Base-by-base conservation (phyloP, 805 yeast genomes). In the Hemisphaericaspora nanyangensis region DNA sequence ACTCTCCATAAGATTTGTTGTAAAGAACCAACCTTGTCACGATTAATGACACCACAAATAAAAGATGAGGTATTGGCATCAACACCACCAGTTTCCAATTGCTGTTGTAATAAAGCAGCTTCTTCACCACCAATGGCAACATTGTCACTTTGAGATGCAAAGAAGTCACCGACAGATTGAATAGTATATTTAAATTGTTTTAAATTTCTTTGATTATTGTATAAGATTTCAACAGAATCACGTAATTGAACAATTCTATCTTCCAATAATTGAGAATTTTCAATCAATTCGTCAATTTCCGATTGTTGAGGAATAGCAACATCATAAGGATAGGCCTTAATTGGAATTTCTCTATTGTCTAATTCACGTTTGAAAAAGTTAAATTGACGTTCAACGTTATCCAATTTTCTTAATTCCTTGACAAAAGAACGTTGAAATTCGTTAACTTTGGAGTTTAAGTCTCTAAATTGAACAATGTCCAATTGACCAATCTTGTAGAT, bases 371-470 rank as follows among this genome's bases (percentile, higher is more conserved):
- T 70, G 50, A 69, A 62, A 47, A 58, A 65, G 29, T 56, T 54
- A 49, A 56, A 74, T 60, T 91, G 98, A 45, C 97, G 81, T 60
- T 89, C 87, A n/a, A 83, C 77, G 56, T 88, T 85, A 60, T 91
- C 97, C 38, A 86, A 69, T 42, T 76, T 74, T 53, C 96, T 79
- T 45, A 88, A 79, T 54, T 93, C 98, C 54, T 81, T 79, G 42
- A 93, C 96, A 61, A 85, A 93, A 2, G 91, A 73, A 46, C 99
- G 77, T 66, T 91, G 98, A 66, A 93, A 93, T 24, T 86, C 76
- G 50, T 80, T 82, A 32, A 87, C 85, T 46, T 80, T 79, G 38
- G 80, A 65, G 63, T 93, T 93, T 52, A 69, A 61, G 61, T 93
- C 99, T 37, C 95, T 72, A 60, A 93, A 88, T 55, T 95, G 96